phyloP scores from a whole-genome alignment of 352 stramenopile genomes.

The Aphanomyces cochlioides region DNA sequence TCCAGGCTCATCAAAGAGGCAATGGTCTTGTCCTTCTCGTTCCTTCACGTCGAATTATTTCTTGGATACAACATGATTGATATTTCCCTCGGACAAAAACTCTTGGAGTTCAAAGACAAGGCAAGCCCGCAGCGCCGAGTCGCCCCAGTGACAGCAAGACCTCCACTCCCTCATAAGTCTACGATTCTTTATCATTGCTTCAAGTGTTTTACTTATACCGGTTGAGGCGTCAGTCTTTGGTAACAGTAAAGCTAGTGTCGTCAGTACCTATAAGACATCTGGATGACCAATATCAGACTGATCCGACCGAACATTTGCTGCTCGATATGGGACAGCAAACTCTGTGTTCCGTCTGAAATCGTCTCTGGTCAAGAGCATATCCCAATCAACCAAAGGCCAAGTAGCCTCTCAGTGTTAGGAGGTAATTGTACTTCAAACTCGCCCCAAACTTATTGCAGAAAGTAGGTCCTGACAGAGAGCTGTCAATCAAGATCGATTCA shows the following conservation, averaged over 20 bases:
- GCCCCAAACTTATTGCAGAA: slow-evolving; percentile 10
- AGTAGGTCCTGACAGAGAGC: slow-evolving; percentile 32
- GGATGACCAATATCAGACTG: slow-evolving; percentile 87
- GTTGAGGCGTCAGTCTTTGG: slow-evolving; percentile 41
- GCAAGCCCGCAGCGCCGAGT: slow-evolving; percentile 10
- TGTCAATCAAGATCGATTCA: slow-evolving; percentile 39
- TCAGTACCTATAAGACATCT: slow-evolving; percentile 77
- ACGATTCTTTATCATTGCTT: slow-evolving; percentile 20
- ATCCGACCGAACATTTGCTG: slow-evolving; percentile 73
- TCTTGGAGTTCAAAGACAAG: too few species aligned
- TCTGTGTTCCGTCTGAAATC: slow-evolving; percentile 47
- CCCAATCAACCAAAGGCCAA: slow-evolving; percentile 72
- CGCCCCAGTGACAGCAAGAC: slow-evolving; percentile 57
- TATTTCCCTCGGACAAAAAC: too few species aligned
- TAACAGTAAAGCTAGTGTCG: slow-evolving; percentile 85
- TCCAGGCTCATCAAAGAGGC: too few species aligned
- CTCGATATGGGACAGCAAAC: slow-evolving; percentile 83
- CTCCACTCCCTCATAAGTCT: slow-evolving; percentile 54
- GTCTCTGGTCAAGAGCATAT: slow-evolving; percentile 81
- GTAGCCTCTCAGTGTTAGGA: slow-evolving; percentile 70
- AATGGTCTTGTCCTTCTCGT: too few species aligned
- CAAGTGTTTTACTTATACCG: neutral
- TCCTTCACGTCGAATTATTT: too few species aligned
- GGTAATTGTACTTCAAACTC: neutral
- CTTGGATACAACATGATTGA: too few species aligned